Evolutionary conservation across 2,329 filamentous ascomycete genomes (phyloP), one percentile per base, ranked within the genome.

Genomic region (Atkinsonella hypoxylon): DNA sequence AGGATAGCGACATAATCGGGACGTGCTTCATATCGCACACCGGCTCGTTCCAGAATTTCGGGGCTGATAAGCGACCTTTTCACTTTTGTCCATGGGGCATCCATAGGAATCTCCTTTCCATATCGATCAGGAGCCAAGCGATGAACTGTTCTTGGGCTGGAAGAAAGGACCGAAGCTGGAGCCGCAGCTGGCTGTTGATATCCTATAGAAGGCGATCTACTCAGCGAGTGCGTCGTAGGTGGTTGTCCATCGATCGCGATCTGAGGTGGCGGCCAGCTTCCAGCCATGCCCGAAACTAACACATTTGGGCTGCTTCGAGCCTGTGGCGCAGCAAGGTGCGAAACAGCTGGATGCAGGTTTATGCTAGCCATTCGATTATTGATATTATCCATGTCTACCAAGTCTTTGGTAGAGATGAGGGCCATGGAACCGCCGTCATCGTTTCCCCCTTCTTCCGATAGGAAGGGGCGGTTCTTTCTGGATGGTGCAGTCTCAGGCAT

Each of bases 1-100:
- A 83, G 69, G 4, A 83, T 64, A 12, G 79, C 80, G 2, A 82
- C 77, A 54, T 78, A 82, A 2, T 74, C 70, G 0, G 77, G 78
- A 3, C 77, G 70, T 10, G 78, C 78, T 61, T 82, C 78, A 57
- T 79, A 82, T 12, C 78, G 73, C 17, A 78, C 69, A 10, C 76
- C 70, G 5, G 76, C 76, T 45, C 70, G 67, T 36, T 72, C 67
- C 6, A 82, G 66, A 0, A 79, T 76, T 55, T 79, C 76, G 6
- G 73, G 72, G 11, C 76, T 79, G 11, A 82, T 69, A 1, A 79
- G 64, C 4, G 65, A 65, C 18, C 78, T 71, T 42, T 69, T 70
- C 42, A 82, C 77, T 48, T 71, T 74, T 12, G 78, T 82, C 78
- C 78, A 82, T 49, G 72, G 71, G 1, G 78, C 78, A 31, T 81